phyloP scores from a whole-genome alignment of 352 stramenopile genomes.

The Salisapilia sapeloensis region DNA sequence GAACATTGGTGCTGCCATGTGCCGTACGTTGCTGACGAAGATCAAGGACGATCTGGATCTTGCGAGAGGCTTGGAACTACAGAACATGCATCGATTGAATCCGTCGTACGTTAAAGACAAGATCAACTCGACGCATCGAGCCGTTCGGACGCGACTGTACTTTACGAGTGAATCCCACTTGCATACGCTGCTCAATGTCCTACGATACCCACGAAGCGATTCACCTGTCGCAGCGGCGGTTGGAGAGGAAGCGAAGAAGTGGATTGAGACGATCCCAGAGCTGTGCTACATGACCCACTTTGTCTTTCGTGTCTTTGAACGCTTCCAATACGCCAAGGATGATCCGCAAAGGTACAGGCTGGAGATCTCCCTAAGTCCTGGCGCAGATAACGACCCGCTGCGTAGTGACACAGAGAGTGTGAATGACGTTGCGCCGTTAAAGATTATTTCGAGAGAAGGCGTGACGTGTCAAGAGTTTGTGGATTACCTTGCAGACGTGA shows the following conservation, averaged over 20 bases:
- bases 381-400: slow-evolving; percentile 58
- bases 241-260: slow-evolving; percentile 60
- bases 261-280: slow-evolving; percentile 86
- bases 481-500: slow-evolving; percentile 65
- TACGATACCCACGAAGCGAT: slow-evolving; percentile 79
- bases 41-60: slow-evolving; percentile 79
- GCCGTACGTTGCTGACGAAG: slow-evolving; percentile 74
- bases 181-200: slow-evolving; percentile 95
- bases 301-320: slow-evolving; percentile 97
- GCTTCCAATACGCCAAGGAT: slow-evolving; percentile 36
- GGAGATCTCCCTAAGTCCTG: slow-evolving; percentile 73
- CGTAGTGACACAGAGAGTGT: slow-evolving; percentile 34
- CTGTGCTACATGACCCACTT: slow-evolving; percentile 99
- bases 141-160: slow-evolving; percentile 97
- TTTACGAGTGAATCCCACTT: slow-evolving; percentile 99
- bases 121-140: slow-evolving; percentile 87
- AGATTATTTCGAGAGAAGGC: slow-evolving; percentile 69
- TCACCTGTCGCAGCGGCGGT: slow-evolving; percentile 31
- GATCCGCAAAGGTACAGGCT: slow-evolving; percentile 69
- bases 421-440: slow-evolving; percentile 50
- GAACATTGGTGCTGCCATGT: slow-evolving; percentile 77
- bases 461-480: slow-evolving; percentile 73
- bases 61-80: slow-evolving; percentile 43
- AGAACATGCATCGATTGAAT: slow-evolving; percentile 67
- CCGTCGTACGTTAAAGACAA: slow-evolving; percentile 72